Conservation (phyloP, 2,329 filamentous ascomycete species). For the Fusarium hostae region DNA sequence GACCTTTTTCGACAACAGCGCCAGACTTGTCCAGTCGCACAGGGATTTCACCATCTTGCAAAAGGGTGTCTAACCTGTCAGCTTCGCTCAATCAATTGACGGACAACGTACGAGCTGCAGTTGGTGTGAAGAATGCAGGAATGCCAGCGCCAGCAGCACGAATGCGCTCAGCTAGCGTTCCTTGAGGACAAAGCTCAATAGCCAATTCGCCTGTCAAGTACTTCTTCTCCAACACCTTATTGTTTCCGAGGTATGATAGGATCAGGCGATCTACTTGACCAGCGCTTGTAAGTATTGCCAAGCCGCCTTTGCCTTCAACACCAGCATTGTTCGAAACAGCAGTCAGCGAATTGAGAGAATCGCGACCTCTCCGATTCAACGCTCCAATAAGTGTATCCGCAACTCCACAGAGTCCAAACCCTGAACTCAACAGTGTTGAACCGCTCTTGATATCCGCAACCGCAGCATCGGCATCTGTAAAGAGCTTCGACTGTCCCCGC, state of each 20-base stretch:
- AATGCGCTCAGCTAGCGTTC: constrained; percentile 77
- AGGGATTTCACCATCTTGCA: constrained; percentile 76
- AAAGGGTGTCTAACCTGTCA: constrained; percentile 63
- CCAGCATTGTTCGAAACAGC: constrained; percentile 87
- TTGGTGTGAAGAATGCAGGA: constrained; percentile 83
- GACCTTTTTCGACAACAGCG: constrained; percentile 70
- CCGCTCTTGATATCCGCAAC: constrained; percentile 77
- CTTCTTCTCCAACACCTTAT: constrained; percentile 79
- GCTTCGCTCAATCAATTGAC: neutral
- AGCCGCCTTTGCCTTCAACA: constrained; percentile 72
- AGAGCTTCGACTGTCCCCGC: constrained; percentile 57
- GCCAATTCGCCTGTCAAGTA: constrained; percentile 80
- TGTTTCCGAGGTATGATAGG: constrained; percentile 80
- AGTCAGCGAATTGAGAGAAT: constrained; percentile 73
- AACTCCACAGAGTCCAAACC: constrained; percentile 85
- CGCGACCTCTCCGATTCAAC: constrained; percentile 68
- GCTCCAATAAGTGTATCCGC: constrained; percentile 79
- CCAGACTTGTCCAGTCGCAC: constrained; percentile 69
- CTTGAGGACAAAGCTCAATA: constrained; percentile 81
- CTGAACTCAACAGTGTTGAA: constrained; percentile 77
- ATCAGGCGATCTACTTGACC: constrained; percentile 79
- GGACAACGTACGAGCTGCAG: constrained; percentile 68
- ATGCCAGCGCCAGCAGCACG: constrained; percentile 80
- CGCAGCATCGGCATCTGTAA: constrained; percentile 70
- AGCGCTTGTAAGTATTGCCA: constrained; percentile 74